Conservation (phyloP, 768 basidiomycete genomes). For the Hydnum rufescens region DNA sequence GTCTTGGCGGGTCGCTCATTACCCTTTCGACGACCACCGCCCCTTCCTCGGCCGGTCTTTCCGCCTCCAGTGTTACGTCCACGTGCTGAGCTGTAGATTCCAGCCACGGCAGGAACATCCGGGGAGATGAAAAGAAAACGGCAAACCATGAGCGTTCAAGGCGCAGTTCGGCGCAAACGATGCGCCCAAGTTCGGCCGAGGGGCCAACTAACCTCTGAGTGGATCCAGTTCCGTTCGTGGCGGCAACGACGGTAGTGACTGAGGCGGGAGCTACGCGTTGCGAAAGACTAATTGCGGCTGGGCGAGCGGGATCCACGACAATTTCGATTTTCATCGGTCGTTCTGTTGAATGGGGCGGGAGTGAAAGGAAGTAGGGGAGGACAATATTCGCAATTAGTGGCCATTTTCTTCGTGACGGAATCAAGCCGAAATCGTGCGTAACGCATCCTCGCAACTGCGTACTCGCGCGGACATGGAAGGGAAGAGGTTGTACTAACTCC, state of each 20-base stretch:
- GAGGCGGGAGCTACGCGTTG: conserved; percentile 70
- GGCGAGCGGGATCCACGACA: conserved; percentile 60
- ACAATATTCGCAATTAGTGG: conserved; percentile 5
- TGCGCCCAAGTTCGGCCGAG: neutral
- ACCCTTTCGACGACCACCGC: conserved; percentile 18
- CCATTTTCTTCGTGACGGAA: neutral
- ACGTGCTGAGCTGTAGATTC: conserved; percentile 15
- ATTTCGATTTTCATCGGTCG: conserved; percentile 99
- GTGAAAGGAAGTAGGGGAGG: conserved; percentile 17
- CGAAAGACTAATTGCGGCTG: conserved; percentile 46
- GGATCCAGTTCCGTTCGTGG: conserved; percentile 6
- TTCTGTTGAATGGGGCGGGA: conserved; percentile 29
- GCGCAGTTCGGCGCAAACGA: neutral
- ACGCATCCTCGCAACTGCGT: neutral
- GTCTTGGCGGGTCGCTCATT: conserved; percentile 53
- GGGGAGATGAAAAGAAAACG: neutral
- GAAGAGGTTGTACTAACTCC: conserved; percentile 79
- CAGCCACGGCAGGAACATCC: conserved; percentile 13
- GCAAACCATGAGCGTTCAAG: neutral
- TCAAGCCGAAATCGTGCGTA: conserved; percentile 15
- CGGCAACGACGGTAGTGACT: conserved; percentile 18
- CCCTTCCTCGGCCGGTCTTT: conserved; percentile 5
- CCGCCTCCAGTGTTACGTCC: conserved; percentile 7
- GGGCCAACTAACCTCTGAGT: conserved; percentile 19
- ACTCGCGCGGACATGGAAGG: conserved; percentile 14